Base-by-base conservation (phyloP, 352 stramenopile species). In the Globisporangium alternatum region DNA sequence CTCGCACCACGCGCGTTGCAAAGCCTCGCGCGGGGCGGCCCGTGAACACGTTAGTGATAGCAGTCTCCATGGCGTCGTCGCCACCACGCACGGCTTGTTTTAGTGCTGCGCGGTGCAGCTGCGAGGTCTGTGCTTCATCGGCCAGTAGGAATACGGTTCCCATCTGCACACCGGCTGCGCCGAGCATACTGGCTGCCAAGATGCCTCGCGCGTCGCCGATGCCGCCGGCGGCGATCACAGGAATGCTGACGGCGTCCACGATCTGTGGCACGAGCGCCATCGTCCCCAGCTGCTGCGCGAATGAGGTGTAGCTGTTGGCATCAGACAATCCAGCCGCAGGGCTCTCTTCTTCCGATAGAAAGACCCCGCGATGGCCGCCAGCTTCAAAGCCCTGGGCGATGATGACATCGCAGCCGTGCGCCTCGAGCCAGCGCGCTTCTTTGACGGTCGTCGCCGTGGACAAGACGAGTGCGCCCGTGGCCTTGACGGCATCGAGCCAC, bases 341-440 rank as follows among this genome's bases (percentile, higher is more conserved):
- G 19, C 17, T 22, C 3, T 30, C 1, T 28, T 28, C 25, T 25
- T 21, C 21, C 8, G 47, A 22, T 12, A 54, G 47, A 58, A 90
- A 90, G 1, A 85, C 71, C 5, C 70, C 77, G 6, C 81, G 71
- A 19, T 90, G 81, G 5, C 79, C 81, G 6, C 81, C 81, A 0
- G 81, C 79, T 68, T 90, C 81, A 52, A 76, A 61, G 10, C 81
- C 79, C 62, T 90, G 81, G 1, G 79, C 78, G 19, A 90, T 71
- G 13, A 90, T 56, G 19, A 67, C 79, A 47, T 90, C 81, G 12
- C 78, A 59, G 4, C 67, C 70, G 19, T 39, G 22, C 69, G 83
- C 21, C 77, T 90, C 43, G 74, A 77, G 13, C 75, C 77, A 15
- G 69, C 77, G 13, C 86, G 65, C 15, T 78, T 77, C 33, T 81